Conservation (phyloP, 805 yeast species). For the Candida coquimbonensis region DNA sequence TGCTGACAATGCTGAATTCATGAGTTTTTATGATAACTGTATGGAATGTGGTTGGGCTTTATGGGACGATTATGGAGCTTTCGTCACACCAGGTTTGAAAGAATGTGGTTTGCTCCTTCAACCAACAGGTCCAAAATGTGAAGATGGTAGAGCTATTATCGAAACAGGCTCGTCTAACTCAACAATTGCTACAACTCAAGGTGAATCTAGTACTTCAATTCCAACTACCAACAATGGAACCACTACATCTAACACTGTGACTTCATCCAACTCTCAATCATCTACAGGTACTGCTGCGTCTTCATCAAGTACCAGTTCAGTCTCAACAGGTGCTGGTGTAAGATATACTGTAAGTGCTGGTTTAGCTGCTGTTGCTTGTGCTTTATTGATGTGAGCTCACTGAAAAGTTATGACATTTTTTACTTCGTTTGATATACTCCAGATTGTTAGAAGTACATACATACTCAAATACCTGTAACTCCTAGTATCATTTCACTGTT, state of each 20-base stretch:
- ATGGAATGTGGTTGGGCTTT: conserved; percentile 32
- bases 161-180: neutral
- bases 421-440: no score
- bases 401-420: no score
- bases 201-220: neutral
- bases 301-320: neutral
- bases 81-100: conserved; percentile 20
- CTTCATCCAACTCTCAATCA: neutral
- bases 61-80: conserved; percentile 25
- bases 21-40: conserved; percentile 19
- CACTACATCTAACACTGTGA: neutral
- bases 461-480: no score
- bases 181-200: neutral
- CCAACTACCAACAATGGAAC: neutral
- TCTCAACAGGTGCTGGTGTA: neutral
- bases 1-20: conserved; percentile 13
- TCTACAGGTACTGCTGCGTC: neutral
- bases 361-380: conserved; percentile 1
- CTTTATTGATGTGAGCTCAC: conserved; percentile 1
- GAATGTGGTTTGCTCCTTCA: conserved; percentile 21
- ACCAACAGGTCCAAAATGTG: conserved; percentile 26
- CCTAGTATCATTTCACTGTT: no score
- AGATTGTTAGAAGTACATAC: no score
- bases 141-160: neutral
- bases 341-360: neutral